A percentile compares a stretch with the other conserved stretches of the same genome.
These are phyloP conservation scores for Telopea speciosissima DNA, from an alignment of 177 flowering plant species.

Conservation along the genomic window DNA sequence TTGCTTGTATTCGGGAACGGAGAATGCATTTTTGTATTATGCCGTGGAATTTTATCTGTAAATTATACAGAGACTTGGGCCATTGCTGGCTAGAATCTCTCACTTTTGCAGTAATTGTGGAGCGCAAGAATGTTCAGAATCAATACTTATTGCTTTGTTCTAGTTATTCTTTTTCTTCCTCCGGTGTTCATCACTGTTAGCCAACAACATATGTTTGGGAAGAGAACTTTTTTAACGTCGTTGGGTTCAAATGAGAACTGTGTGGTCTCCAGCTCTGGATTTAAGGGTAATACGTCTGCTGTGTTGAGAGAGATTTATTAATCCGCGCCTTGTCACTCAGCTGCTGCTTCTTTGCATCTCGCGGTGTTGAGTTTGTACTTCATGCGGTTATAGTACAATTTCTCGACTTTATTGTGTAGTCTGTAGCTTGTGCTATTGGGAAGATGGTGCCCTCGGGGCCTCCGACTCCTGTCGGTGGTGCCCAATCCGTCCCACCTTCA, in stretches of 20 bases:
- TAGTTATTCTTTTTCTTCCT: slow-evolving; percentile 12
- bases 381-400: slow-evolving; percentile 19
- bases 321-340: neutral
- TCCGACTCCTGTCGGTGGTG: slow-evolving; percentile 33
- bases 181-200: slow-evolving; percentile 16
- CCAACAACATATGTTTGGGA: slow-evolving; percentile 20
- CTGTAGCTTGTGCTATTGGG: neutral
- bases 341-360: neutral
- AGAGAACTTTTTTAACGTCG: slow-evolving; percentile 14
- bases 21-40: slow-evolving; percentile 13
- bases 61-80: slow-evolving; percentile 19
- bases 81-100: slow-evolving; percentile 7
- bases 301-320: slow-evolving; percentile 4
- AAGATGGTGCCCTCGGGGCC: slow-evolving; percentile 38
- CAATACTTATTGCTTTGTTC: slow-evolving; percentile 21
- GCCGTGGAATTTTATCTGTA: slow-evolving; percentile 8
- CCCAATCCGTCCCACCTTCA: slow-evolving; percentile 26
- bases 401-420: neutral
- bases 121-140: slow-evolving; percentile 36
- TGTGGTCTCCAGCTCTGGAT: neutral
- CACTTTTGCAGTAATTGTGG: slow-evolving; percentile 10
- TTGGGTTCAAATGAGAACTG: neutral
- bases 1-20: neutral
- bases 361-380: neutral
- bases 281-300: neutral